Evolutionary conservation across 2,329 filamentous ascomycete genomes (phyloP), one percentile per base, ranked within the genome.

Genomic region (Fusarium algeriense): DNA sequence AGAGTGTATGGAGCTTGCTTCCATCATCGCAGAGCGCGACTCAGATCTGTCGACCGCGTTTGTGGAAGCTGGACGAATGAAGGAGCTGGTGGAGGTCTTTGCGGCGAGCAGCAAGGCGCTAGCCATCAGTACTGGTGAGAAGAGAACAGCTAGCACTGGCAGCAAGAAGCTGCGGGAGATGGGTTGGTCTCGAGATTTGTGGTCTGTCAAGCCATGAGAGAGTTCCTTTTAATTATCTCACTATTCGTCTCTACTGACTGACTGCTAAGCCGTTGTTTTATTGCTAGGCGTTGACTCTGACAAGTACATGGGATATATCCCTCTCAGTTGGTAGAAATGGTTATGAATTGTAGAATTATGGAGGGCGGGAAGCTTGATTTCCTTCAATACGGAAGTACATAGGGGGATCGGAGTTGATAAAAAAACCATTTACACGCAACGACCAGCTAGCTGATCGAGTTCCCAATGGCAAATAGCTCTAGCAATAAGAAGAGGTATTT

Each of bases 1-100:
- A 30, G 91, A 95, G 77, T 93, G 91, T 75, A 95, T 99, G 92
- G 93, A 97, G 64, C 85, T 99, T 19, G 91, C 94, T 2, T 90
- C 91, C 2, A 79, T 90, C 4, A 87, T 97, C 54, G 93, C 95
- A 4, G 90, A 92, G 61, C 89, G 90, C 70, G 88, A 86, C 66
- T 90, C 90, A 28, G 90, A 91, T 72, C 81, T 95, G 43, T 89
- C 91, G 3, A 81, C 84, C 28, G 87, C 88, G 46, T 92, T 96
- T 73, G 80, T 90, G 59, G 85, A 87, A 59, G 87, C 89, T 5
- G 86, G 87, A 35, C 88, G 92, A 49, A 92, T 95, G 89, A 88
- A 88, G 75, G 93, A 95, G 82, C 84, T 96, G 43, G 88, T 95
- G 15, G 89, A 92, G 77, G 88, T 88, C 14, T 90, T 98, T 78